These are phyloP conservation scores for Sporothrix phasma DNA, from an alignment of 2,329 filamentous ascomycete genomes.

Conservation along the genomic window DNA sequence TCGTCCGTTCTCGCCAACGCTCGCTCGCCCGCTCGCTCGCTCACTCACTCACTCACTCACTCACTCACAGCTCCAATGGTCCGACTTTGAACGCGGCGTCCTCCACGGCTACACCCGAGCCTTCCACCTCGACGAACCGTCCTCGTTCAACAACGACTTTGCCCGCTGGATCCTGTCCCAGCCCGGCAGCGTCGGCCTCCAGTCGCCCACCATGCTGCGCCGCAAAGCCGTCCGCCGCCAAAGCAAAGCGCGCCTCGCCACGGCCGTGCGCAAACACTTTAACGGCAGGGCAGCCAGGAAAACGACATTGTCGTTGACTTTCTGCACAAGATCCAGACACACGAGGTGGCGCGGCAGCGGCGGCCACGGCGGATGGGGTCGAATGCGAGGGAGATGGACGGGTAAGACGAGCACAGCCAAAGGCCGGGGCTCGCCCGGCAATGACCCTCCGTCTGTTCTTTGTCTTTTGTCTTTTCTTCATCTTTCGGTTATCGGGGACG, in stretches of 20 bases:
- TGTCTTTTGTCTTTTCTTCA: neutral
- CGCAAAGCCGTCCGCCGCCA: constrained; percentile 55
- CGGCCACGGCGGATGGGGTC: constrained; percentile 18
- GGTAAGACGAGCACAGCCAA: constrained; percentile 2
- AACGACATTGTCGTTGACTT: constrained; percentile 75
- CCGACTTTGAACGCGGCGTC: constrained; percentile 53
- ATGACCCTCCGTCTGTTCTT: neutral
- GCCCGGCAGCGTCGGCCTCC: constrained; percentile 54
- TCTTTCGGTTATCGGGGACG: neutral
- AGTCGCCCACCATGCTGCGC: constrained; percentile 67
- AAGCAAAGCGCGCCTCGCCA: constrained; percentile 61
- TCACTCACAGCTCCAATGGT: constrained; percentile 50
- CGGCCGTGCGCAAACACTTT: constrained; percentile 70
- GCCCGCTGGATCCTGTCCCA: constrained; percentile 52
- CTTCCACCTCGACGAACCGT: constrained; percentile 60
- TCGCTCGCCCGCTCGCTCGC: neutral
- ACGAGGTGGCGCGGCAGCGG: constrained; percentile 31
- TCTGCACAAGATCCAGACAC: constrained; percentile 58
- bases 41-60: neutral
- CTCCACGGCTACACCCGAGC: constrained; percentile 68
- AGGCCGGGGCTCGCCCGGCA: neutral
- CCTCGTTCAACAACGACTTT: constrained; percentile 56
- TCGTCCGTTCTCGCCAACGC: neutral
- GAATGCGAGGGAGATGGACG: constrained; percentile 17
- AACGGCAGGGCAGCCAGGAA: constrained; percentile 71